Base-by-base conservation (phyloP, 257 asterid species). In the Rhazya stricta region DNA sequence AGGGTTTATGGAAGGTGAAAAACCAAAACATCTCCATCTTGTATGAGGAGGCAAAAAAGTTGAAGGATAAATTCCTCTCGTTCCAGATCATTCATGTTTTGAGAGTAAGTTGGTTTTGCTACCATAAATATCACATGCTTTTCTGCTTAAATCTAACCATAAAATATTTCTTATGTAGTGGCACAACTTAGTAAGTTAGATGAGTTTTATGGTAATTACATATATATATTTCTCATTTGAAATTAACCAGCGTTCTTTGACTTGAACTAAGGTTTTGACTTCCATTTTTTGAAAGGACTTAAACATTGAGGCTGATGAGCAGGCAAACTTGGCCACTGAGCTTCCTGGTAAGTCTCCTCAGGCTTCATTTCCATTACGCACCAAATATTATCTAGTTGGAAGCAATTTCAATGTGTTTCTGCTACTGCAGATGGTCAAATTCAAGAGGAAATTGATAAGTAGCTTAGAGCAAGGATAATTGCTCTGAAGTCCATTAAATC, bases 291-390 rank as follows among this genome's bases (percentile, higher is more conserved):
- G 3, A 51, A 83, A 91, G 98, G 98, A 91, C 82, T 87, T 89
- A 42, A 94, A 94, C 86, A 83, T 97, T 0, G 98, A 94, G 79
- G 98, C 98, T 2, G 98, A 94, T 87, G 85, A 87, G 75, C 98
- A 81, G 81, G 98, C 98, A 48, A 94, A 90, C 88, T 86, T 94
- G 87, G 98, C 89, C 9, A 95, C 89, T 15, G 89, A 91, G 37
- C 97, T 94, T 73, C 86, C 91, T 70, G 98, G 98, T 91, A 48
- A 86, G 77, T 41, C 46, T 68, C 69, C 43, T 62, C 76, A 50
- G 30, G 36, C 74, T 39, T 58, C 51, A 9, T 39, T 58, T 3
- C 37, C 19, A 72, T 27, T n/a, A 54, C 65, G 54, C 48, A 67
- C 19, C 39, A 43, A 41, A 29, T n/a, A n/a, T 30, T 41, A 56